Evolutionary conservation across 768 basidiomycete genomes (phyloP), one percentile per base, ranked within the genome.

Genomic region (Candolleomyces efflorescens): DNA sequence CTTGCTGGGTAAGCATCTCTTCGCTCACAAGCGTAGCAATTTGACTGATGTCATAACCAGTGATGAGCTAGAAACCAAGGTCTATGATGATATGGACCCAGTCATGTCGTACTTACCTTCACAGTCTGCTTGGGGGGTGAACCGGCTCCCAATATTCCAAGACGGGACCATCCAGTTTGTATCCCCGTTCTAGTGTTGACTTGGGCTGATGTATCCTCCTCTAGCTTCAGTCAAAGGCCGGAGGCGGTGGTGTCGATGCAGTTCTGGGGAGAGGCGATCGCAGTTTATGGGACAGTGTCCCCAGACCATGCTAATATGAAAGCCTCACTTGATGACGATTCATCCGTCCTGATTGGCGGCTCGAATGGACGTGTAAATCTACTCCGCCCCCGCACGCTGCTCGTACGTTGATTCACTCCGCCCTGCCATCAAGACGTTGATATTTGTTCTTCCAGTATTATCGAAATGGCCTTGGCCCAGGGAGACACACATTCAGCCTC

Each of bases 251-350:
- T 75, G n/a, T 72, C 75, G 6, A 60, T 82, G 11, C 56, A 65
- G 15, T 84, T 83, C 63, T 60, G 65, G 4, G 83, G 83, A 20
- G 76, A 81, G 53, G 81, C 78, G n/a, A 71, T 85, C 48, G 80
- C 79, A 13, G 55, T 84, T 1, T 84, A 80, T 56, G 82, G 82
- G 38, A 78, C 81, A 2, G 72, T 81, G 27, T 76, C 79, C 9
- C 78, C 80, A n/a, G 74, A 78, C 55, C 82, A 80, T 62, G 76
- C 79, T 17, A 67, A 79, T 59, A 72, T 81, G 53, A 68, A 71
- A n/a, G 66, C 83, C 24, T 67, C 71, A 2, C 48, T 83, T 24
- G 82, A 85, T 62, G 79, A 77, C 5, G 49, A 69, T 44, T 62
- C 61, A 0, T 66, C 62, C 43, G 56, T 62, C n/a, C 60, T 78